Base-by-base conservation (phyloP, 2,329 filamentous ascomycete genomes). In the Scorias spongiosa region DNA sequence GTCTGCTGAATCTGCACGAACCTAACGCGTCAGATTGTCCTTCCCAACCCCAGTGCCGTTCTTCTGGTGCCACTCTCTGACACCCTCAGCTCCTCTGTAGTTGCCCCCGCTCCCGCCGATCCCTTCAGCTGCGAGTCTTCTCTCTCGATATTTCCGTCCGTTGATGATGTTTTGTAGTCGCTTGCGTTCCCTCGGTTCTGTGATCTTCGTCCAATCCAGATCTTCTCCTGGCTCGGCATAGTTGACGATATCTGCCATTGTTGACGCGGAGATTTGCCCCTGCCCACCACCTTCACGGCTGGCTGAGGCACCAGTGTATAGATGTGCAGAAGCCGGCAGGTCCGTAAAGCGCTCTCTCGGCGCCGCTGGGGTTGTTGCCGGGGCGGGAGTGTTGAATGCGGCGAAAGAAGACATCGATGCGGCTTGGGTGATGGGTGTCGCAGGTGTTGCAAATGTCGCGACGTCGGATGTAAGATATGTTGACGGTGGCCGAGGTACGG, bases 201-300 rank as follows among this genome's bases (percentile, higher is more conserved):
- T 57, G 42, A 63, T 53, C 42, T 62, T 59, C 7, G 60, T 63
- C 60, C 60, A 63, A 39, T 63, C 60, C 37, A 63, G 52, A 42
- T 63, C 60, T 42, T 63, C 60, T 39, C 60, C 60, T n/a, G 60
- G 59, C 41, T 62, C 58, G 40, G 60, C 60, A 48, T 63, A 63
- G 41, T 60, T 60, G 44, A 55, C 45, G 42, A 60, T 60, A 38
- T 60, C 58, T 26, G 58, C 58, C 51, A 60, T 52, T 8, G 58
- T 60, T 42, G 45, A 52, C 6, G 54, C 54, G 40, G 46, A 51
- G 39, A 60, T 60, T 39, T 59, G 57, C 39, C 57, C 57, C 49
- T 59, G 57, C 18, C 56, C 56, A 36, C 54, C 54, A 5, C 52
- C 50, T 9, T 36, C 32, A 5, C 32, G 32, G 11, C 38, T 42